Evolutionary conservation across 495 filamentous ascomycete species (phyloP).

Genomic region (Podospora fimiseda): DNA sequence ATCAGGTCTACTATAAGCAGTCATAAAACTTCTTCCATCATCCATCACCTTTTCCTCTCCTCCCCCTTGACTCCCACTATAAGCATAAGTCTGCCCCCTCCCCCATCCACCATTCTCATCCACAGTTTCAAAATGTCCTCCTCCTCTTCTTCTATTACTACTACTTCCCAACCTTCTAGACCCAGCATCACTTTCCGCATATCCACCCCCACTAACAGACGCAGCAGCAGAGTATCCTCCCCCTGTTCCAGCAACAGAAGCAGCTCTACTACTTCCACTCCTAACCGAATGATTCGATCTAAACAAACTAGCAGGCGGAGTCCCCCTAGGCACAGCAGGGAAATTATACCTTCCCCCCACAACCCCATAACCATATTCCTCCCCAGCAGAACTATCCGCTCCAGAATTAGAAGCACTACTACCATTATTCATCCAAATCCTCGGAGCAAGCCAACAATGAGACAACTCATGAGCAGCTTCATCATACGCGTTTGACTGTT

Average conservation of each 20-base stretch:
- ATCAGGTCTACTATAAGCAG: slow-evolving; percentile 18
- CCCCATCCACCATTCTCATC: not conserved
- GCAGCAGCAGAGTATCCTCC: no score
- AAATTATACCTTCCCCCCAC: slow-evolving; percentile 19
- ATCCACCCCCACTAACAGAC: not conserved
- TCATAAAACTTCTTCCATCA: slow-evolving; percentile 20
- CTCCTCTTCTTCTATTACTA: slow-evolving; percentile 20
- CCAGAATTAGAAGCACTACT: slow-evolving; percentile 19
- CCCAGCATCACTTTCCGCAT: slow-evolving; percentile 8
- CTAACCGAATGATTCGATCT: not conserved
- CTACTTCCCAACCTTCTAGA: no score
- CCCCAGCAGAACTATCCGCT: slow-evolving; percentile 1
- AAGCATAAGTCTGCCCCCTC: slow-evolving; percentile 15
- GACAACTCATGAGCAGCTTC: slow-evolving; percentile 52
- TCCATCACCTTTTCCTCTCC: slow-evolving; percentile 16
- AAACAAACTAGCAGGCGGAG: slow-evolving; percentile 1
- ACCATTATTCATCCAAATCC: slow-evolving; percentile 35
- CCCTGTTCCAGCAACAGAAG: not conserved
- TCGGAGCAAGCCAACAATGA: slow-evolving; percentile 54
- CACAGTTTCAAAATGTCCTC: not conserved
- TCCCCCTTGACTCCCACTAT: slow-evolving; percentile 10
- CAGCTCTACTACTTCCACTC: not conserved
- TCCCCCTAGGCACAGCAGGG: slow-evolving; percentile 30
- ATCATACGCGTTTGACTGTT: slow-evolving; percentile 16
- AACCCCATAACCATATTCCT: slow-evolving; percentile 21